Conservation (phyloP, 306 rosid genomes). For the Mucuna pruriens region DNA sequence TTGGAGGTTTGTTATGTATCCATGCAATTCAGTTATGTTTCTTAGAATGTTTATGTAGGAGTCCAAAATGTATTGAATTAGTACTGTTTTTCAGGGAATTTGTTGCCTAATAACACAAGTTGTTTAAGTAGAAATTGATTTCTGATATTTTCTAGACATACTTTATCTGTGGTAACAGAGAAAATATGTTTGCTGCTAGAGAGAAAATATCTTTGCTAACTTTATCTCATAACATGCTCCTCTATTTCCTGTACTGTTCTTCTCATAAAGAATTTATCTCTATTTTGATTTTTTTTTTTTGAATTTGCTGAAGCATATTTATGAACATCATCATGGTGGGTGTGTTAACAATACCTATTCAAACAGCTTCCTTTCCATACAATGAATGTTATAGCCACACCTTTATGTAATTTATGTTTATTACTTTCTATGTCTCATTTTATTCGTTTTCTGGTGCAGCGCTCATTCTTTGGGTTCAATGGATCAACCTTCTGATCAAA, state of each 20-base stretch:
- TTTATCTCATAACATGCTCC: neutral
- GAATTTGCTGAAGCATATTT: constrained; percentile 3
- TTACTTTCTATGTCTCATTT: constrained; percentile 9
- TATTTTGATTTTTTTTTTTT: neutral
- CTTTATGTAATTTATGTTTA: constrained; percentile 26
- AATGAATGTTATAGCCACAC: neutral
- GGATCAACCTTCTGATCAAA: constrained; percentile 82
- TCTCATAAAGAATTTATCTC: neutral
- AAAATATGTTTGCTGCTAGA: neutral
- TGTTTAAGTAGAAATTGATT: constrained; percentile 6
- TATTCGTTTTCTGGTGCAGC: constrained; percentile 58
- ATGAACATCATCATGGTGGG: neutral
- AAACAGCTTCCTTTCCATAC: neutral
- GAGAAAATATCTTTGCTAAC: neutral
- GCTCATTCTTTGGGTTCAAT: constrained; percentile 82
- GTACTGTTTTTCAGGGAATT: neutral
- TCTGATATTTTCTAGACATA: constrained; percentile 9
- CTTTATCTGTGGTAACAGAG: neutral
- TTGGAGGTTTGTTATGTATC: neutral
- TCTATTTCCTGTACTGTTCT: neutral
- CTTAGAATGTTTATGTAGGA: constrained; percentile 4
- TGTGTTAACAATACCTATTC: neutral
- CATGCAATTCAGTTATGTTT: constrained; percentile 1
- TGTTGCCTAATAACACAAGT: neutral
- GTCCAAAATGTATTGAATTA: neutral